These are phyloP conservation scores for Fusarium nelsonii DNA, from an alignment of 2,329 filamentous ascomycete species.

Conservation along the genomic window DNA sequence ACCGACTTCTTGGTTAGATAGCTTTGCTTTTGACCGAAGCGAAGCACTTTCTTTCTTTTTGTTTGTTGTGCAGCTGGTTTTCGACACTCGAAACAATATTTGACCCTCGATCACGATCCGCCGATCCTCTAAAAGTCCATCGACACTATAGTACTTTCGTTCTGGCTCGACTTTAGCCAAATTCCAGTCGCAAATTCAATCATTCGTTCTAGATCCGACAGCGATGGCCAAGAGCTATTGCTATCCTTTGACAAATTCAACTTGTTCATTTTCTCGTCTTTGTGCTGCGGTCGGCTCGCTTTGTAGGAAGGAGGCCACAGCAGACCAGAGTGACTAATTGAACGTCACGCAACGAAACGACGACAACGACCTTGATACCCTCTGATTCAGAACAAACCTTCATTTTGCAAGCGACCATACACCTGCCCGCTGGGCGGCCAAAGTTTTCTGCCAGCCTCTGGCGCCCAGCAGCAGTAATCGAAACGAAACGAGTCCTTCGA, in stretches of 20 bases:
- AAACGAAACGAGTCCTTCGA: slow-evolving; percentile 12
- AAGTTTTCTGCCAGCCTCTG: slow-evolving; percentile 38
- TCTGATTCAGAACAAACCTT: slow-evolving; percentile 20
- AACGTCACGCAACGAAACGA: slow-evolving; percentile 37
- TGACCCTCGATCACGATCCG: slow-evolving; percentile 20
- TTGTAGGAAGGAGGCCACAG: slow-evolving; percentile 37
- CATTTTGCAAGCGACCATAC: slow-evolving; percentile 17
- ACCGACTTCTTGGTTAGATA: slow-evolving; percentile 32
- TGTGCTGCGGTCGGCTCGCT: slow-evolving; percentile 37
- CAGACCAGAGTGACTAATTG: slow-evolving; percentile 36
- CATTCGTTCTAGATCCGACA: slow-evolving; percentile 38
- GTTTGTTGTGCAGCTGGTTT: slow-evolving; percentile 22
- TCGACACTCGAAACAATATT: slow-evolving; percentile 25
- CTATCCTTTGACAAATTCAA: slow-evolving; percentile 22
- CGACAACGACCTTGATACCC: slow-evolving; percentile 33
- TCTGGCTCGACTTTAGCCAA: slow-evolving; percentile 18
- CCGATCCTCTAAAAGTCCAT: slow-evolving; percentile 12
- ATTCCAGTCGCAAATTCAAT: slow-evolving; percentile 31
- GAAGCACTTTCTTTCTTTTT: slow-evolving; percentile 10
- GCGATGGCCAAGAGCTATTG: slow-evolving; percentile 46
- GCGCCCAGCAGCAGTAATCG: slow-evolving; percentile 42
- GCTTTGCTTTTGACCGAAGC: slow-evolving; percentile 27
- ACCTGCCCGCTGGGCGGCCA: slow-evolving; percentile 43
- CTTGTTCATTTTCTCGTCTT: slow-evolving; percentile 22
- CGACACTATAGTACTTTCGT: slow-evolving; percentile 14